phyloP scores from a whole-genome alignment of 257 asterid genomes.

The Oldenlandia corymbosa region DNA sequence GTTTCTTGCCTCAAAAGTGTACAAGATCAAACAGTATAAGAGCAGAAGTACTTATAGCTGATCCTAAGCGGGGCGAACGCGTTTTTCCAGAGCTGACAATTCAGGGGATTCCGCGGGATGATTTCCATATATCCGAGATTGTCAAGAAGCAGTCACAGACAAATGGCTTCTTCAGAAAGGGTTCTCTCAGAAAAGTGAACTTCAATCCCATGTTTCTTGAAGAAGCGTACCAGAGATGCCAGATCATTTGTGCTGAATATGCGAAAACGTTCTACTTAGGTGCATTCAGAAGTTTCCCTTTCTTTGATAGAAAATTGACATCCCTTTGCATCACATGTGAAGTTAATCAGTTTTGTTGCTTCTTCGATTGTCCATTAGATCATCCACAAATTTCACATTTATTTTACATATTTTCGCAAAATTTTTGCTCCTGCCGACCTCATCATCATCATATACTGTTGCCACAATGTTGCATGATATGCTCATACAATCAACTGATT shows the following conservation, averaged over 20 bases:
- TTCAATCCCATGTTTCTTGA: constrained; percentile 57
- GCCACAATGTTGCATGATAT: neutral
- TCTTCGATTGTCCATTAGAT: too few species aligned
- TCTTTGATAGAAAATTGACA: neutral
- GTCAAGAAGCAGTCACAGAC: constrained; percentile 47
- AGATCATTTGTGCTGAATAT: constrained; percentile 71
- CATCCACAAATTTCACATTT: too few species aligned
- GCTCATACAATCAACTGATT: neutral
- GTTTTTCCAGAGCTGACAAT: constrained; percentile 33
- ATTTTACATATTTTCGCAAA: neutral
- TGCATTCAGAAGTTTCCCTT: constrained; percentile 12
- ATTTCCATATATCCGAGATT: constrained; percentile 40
- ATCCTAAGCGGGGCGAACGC: constrained; percentile 30
- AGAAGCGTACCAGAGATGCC: constrained; percentile 63
- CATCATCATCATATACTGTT: neutral
- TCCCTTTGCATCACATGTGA: too few species aligned
- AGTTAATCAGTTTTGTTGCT: too few species aligned
- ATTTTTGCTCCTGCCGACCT: neutral
- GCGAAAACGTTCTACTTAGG: constrained; percentile 84
- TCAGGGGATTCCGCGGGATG: constrained; percentile 37
- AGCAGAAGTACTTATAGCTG: constrained; percentile 39
- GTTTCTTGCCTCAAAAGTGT: constrained; percentile 10
- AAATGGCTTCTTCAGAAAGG: constrained; percentile 4
- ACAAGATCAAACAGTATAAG: constrained; percentile 13
- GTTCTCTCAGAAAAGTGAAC: constrained; percentile 20